phyloP scores from a whole-genome alignment of 495 filamentous ascomycete species.

The Penicillium manginii region DNA sequence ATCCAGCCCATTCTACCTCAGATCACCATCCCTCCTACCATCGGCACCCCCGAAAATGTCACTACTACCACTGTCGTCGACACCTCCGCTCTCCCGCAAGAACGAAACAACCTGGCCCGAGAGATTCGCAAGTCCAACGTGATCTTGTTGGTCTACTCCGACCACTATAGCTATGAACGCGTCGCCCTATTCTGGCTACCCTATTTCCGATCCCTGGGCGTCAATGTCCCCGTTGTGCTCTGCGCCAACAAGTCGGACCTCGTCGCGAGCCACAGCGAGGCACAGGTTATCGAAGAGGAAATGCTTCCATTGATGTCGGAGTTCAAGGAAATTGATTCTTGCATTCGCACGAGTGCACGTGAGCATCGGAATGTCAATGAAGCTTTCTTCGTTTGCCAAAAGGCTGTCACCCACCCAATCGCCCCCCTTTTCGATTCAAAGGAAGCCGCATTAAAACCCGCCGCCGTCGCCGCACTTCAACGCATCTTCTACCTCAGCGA shows the following conservation, averaged over 20 bases:
- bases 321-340: constrained; percentile 98
- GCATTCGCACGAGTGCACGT: constrained; percentile 91
- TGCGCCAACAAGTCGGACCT: constrained; percentile 97
- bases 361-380: constrained; percentile 97
- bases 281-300: constrained; percentile 89
- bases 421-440: constrained; percentile 96
- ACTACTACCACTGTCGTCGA: constrained; percentile 95
- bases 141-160: constrained; percentile 95
- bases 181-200: constrained; percentile 98
- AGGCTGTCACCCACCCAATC: constrained; percentile 97
- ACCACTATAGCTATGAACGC: constrained; percentile 98
- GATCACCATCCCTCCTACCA: constrained; percentile 87
- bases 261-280: constrained; percentile 65
- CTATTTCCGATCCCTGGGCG: constrained; percentile 92
- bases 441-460: constrained; percentile 84
- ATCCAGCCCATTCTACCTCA: constrained; percentile 93
- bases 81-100: constrained; percentile 92
- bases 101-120: constrained; percentile 82
- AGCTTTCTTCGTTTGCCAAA: constrained; percentile 96
- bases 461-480: constrained; percentile 80
- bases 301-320: constrained; percentile 99
- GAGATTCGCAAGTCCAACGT: constrained; percentile 97
- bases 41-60: constrained; percentile 91
- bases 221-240: constrained; percentile 96
- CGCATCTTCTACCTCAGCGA: constrained; percentile 95